Percentiles rank a stretch among this genome's conserved stretches.
Evolutionary conservation across 2,329 filamentous ascomycete species (phyloP).

Genomic region (Furcasterigmium furcatum): DNA sequence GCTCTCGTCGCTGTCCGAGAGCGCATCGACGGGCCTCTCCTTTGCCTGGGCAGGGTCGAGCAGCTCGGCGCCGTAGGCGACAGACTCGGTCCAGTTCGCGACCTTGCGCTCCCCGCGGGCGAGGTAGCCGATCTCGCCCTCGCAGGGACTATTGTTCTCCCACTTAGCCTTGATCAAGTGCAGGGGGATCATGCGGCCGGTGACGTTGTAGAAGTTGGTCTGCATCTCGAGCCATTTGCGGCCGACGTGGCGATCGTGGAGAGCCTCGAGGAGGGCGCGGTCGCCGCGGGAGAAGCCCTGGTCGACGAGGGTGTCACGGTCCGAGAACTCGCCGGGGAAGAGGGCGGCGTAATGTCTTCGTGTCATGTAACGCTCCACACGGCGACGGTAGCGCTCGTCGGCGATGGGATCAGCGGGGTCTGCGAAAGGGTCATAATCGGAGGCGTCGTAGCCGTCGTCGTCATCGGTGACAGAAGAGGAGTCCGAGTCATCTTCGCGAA

Average conservation of each 20-base stretch:
- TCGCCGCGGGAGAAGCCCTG: constrained; percentile 23
- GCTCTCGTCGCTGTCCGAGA: constrained; percentile 6
- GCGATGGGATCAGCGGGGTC: background rate
- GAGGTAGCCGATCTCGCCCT: constrained; percentile 15
- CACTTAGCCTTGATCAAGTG: constrained; percentile 30
- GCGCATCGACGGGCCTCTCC: constrained; percentile 8
- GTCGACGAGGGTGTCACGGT: constrained; percentile 12
- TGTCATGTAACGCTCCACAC: constrained; percentile 25
- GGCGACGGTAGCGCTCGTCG: constrained; percentile 13
- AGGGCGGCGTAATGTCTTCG: constrained; percentile 23
- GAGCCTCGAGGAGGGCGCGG: constrained; percentile 28
- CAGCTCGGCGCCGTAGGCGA: constrained; percentile 7
- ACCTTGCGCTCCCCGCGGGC: constrained; percentile 6
- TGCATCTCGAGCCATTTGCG: constrained; percentile 38
- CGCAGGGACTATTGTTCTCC: constrained; percentile 15
- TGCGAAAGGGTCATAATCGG: constrained; percentile 8
- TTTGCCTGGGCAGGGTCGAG: constrained; percentile 7
- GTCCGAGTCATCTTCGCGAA: constrained; percentile 20
- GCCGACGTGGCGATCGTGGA: constrained; percentile 26
- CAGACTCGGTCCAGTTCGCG: constrained; percentile 9
- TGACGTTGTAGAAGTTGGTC: constrained; percentile 38
- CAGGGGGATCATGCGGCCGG: constrained; percentile 35
- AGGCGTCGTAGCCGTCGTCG: constrained; percentile 6
- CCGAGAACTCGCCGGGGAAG: constrained; percentile 16
- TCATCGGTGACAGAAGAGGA: constrained; percentile 9